phyloP scores from a whole-genome alignment of 306 rosid genomes.

The Vachellia collinsii region DNA sequence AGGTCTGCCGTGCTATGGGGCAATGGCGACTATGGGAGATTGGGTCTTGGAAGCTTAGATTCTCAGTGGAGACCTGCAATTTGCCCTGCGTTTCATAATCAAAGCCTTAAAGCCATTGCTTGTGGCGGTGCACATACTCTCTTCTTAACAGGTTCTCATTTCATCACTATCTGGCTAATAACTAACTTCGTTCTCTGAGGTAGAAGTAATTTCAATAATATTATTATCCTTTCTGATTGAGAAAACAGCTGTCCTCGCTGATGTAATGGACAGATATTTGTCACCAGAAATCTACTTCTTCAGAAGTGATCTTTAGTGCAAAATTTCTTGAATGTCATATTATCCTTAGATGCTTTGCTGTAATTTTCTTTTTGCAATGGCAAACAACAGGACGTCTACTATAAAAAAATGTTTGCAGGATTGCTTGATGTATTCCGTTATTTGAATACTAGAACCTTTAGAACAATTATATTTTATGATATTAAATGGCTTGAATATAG shows the following conservation, averaged over 20 bases:
- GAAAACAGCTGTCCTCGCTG: not conserved
- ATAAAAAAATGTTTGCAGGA: not conserved
- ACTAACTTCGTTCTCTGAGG: not conserved
- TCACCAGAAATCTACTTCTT: slow-evolving; percentile 21
- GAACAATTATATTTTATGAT: slow-evolving; percentile 13
- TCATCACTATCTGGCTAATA: not conserved
- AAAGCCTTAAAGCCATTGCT: slow-evolving; percentile 60
- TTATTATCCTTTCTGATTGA: slow-evolving; percentile 1
- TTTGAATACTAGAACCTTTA: slow-evolving; percentile 1
- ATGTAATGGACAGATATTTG: not conserved
- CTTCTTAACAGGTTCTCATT: slow-evolving; percentile 71
- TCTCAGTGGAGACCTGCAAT: slow-evolving; percentile 83
- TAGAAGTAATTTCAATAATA: not conserved
- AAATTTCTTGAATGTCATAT: not conserved
- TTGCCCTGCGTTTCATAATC: slow-evolving; percentile 54
- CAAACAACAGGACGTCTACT: not conserved
- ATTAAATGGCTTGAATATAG: slow-evolving; percentile 28
- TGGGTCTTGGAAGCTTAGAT: slow-evolving; percentile 72
- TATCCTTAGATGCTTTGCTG: not conserved
- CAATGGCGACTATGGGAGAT: slow-evolving; percentile 86
- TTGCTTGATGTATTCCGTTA: not conserved
- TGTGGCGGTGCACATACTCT: slow-evolving; percentile 99
- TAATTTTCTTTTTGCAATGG: not conserved
- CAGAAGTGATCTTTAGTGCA: not conserved
- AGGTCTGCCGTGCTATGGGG: slow-evolving; percentile 85